Percentiles rank a stretch among this genome's conserved stretches.
Conservation (phyloP, 108 stramenopile genomes). For the Craspedostauros australis region DNA sequence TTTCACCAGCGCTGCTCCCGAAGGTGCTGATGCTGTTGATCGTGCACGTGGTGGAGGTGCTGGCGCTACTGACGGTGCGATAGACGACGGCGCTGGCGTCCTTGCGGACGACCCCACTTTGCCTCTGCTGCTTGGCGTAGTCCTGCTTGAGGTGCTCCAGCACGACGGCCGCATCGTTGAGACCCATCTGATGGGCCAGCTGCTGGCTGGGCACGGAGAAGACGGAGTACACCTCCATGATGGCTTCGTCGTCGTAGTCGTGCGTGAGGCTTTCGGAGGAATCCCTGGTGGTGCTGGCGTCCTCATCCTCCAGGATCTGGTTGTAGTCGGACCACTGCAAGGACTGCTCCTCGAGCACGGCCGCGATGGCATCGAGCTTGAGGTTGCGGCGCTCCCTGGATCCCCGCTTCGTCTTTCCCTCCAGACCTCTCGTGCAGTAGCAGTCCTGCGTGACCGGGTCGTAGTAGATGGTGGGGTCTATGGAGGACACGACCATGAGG, state of each 20-base stretch:
- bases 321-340: slow-evolving; percentile 8
- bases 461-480: too few relatives aligned
- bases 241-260: slow-evolving; percentile 9
- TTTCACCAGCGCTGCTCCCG: too few relatives aligned
- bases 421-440: slow-evolving; percentile 9
- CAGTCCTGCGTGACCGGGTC: slow-evolving; percentile 1
- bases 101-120: too few relatives aligned
- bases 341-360: slow-evolving; percentile 20
- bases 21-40: too few relatives aligned
- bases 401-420: slow-evolving; percentile 11
- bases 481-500: too few relatives aligned
- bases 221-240: slow-evolving; percentile 10
- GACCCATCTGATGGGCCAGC: background rate
- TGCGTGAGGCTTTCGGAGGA: too few relatives aligned
- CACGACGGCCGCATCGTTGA: slow-evolving; percentile 1
- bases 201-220: slow-evolving; percentile 3
- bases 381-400: background rate
- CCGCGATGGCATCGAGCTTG: slow-evolving; percentile 17
- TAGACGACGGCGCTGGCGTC: too few relatives aligned
- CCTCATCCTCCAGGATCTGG: too few relatives aligned
- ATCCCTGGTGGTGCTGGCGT: too few relatives aligned
- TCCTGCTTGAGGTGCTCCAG: background rate
- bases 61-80: too few relatives aligned
- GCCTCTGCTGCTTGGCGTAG: too few relatives aligned
- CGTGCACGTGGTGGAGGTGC: too few relatives aligned